Evolutionary conservation across 2,329 filamentous ascomycete genomes (phyloP).

Genomic region (Zopfia rhizophila): DNA sequence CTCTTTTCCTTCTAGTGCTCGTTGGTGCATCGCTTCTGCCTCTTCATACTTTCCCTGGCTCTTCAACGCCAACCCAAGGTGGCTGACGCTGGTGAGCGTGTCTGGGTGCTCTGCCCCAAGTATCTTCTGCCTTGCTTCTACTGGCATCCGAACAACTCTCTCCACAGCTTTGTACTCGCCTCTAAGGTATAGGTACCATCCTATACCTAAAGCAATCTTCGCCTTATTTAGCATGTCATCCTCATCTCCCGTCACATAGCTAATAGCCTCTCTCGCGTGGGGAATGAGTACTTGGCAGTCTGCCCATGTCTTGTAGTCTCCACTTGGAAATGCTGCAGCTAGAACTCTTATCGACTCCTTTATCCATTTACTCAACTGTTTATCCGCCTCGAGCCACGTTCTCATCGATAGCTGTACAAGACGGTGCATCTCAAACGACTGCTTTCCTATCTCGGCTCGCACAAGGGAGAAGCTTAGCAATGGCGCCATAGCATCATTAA

Average conservation of each 20-base stretch:
- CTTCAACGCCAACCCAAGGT: not conserved
- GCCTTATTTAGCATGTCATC: conserved; percentile 11
- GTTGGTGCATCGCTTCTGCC: conserved; percentile 12
- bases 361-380: conserved; percentile 10
- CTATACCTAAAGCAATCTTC: conserved; percentile 4
- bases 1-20: conserved; percentile 7
- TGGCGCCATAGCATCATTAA: conserved; percentile 23
- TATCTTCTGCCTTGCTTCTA: conserved; percentile 9
- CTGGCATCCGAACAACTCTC: conserved; percentile 4
- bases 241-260: conserved; percentile 4
- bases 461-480: conserved; percentile 24
- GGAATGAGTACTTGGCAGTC: conserved; percentile 14
- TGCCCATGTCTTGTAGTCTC: conserved; percentile 14
- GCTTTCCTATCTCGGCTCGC: conserved; percentile 13
- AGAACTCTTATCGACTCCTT: conserved; percentile 11
- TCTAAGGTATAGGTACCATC: conserved; percentile 11
- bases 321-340: conserved; percentile 6
- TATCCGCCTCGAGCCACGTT: conserved; percentile 19
- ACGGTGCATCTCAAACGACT: conserved; percentile 18
- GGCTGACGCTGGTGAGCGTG: conserved; percentile 11
- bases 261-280: conserved; percentile 11
- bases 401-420: conserved; percentile 24
- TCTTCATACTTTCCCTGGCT: conserved; percentile 11
- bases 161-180: conserved; percentile 17
- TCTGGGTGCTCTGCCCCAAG: conserved; percentile 9